These are phyloP conservation scores for Leccinum proliferum DNA, from an alignment of 1,284 basidiomycete species.

Conservation along the genomic window DNA sequence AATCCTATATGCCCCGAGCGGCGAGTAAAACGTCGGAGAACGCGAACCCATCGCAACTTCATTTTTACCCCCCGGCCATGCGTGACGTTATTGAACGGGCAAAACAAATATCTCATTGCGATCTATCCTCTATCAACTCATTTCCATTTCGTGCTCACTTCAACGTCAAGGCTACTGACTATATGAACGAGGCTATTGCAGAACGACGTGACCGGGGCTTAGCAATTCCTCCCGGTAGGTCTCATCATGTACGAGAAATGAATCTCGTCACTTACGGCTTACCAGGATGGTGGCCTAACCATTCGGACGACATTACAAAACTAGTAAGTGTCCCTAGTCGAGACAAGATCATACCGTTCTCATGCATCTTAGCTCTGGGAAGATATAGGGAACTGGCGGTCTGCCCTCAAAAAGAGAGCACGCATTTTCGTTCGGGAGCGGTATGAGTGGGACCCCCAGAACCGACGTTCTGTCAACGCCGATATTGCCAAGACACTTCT, in stretches of 20 bases:
- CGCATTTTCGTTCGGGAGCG: no score
- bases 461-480: no score
- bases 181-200: neutral
- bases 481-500: no score
- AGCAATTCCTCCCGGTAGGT: neutral
- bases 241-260: neutral
- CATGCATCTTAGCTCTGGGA: neutral
- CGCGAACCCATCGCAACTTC: neutral
- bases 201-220: neutral
- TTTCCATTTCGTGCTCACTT: neutral
- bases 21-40: neutral
- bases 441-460: no score
- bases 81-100: neutral
- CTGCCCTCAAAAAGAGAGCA: no score
- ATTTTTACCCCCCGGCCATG: neutral
- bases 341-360: neutral
- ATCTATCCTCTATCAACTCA: neutral
- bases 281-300: neutral
- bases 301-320: neutral
- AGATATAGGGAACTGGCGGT: no score
- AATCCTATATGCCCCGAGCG: neutral
- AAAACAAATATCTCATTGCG: neutral
- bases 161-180: neutral
- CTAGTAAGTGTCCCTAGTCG: neutral
- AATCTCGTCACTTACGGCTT: neutral